Evolutionary conservation across 2,329 filamentous ascomycete species (phyloP), one percentile per base, ranked within the genome.

Genomic region (Diaporthe ampelina): DNA sequence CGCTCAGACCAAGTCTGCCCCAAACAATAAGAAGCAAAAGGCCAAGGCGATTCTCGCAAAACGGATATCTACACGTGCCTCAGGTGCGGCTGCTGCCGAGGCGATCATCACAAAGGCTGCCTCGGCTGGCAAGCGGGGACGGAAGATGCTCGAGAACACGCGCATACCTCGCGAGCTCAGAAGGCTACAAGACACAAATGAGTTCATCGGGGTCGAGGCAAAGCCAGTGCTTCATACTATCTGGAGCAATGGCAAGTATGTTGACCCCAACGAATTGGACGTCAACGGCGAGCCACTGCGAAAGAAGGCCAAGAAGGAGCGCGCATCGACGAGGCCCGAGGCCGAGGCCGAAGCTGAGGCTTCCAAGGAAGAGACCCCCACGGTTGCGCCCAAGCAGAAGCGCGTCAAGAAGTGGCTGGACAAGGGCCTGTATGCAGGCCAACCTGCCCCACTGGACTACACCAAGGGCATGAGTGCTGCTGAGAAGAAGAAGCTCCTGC

Each of bases 381-480:
- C 82, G 9, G 80, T 82, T 15, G 77, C 76, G 17, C 79, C 82
- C 35, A 85, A 83, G 76, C 83, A 85, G 76, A 85, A 88, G 73
- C 87, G 86, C 50, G 84, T 87, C 69, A 97, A 97, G 86, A 92
- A 91, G 77, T 98, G 94, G 90, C 86, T 97, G 71, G 87, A 88
- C 70, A 94, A 95, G 81, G 97, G 96, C 13, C 87, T 98, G 19
- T 98, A 97, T 80, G 92, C 94, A 0, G 97, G 97, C 37, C 96
- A 98, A 82, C 88, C 92, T 40, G 84, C 84, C 9, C 88, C 89
- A 0, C 77, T 80, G 9, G 87, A 90, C 73, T 80, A 85, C 10
- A 81, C 81, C 59, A 85, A 86, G 77, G 87, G 88, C 6, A 83
- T 91, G n/a, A 87, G 84, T 4, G 72, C 83, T 1, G 79, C 81